Evolutionary conservation across 345 rosid species (phyloP).

Genomic region (Anastatica hierochuntica): DNA sequence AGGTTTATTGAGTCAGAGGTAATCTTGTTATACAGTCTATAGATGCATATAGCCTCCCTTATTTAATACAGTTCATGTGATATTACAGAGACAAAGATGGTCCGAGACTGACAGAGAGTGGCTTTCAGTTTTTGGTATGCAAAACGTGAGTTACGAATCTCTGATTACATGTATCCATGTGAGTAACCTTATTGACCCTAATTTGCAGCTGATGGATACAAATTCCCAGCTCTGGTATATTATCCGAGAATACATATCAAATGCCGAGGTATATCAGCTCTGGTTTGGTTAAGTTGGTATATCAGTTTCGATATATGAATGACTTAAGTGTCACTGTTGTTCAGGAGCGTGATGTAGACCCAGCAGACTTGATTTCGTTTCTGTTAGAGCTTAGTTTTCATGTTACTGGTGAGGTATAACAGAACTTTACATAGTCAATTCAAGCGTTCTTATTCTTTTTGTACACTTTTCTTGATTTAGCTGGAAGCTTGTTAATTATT

Average conservation of each 20-base stretch:
- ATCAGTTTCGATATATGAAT: not conserved
- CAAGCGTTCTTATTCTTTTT: not conserved
- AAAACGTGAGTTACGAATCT: conserved; percentile 18
- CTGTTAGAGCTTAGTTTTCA: conserved; percentile 97
- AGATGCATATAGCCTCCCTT: conserved; percentile 4
- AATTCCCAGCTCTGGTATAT: conserved; percentile 97
- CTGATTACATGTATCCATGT: not conserved
- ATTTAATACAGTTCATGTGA: conserved; percentile 1
- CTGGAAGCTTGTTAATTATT: conserved; percentile 5
- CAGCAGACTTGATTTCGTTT: conserved; percentile 83
- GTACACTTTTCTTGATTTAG: too few relatives aligned
- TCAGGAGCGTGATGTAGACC: conserved; percentile 82
- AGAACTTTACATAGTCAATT: not conserved
- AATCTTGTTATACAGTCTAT: conserved; percentile 3
- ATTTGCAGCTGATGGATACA: conserved; percentile 91
- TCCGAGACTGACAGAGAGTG: conserved; percentile 80
- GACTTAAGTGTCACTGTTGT: conserved; percentile 13
- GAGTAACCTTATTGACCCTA: conserved; percentile 14
- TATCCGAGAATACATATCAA: conserved; percentile 86
- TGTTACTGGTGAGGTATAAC: conserved; percentile 69
- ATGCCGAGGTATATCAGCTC: conserved; percentile 60
- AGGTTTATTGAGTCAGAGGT: conserved; percentile 82
- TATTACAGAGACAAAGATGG: conserved; percentile 66
- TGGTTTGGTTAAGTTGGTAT: conserved; percentile 8
- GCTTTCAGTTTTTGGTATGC: conserved; percentile 96